Percentiles rank a stretch among this genome's conserved stretches.
Evolutionary conservation across 1,284 basidiomycete species (phyloP).

Genomic region (Ganoderma lingzhi): DNA sequence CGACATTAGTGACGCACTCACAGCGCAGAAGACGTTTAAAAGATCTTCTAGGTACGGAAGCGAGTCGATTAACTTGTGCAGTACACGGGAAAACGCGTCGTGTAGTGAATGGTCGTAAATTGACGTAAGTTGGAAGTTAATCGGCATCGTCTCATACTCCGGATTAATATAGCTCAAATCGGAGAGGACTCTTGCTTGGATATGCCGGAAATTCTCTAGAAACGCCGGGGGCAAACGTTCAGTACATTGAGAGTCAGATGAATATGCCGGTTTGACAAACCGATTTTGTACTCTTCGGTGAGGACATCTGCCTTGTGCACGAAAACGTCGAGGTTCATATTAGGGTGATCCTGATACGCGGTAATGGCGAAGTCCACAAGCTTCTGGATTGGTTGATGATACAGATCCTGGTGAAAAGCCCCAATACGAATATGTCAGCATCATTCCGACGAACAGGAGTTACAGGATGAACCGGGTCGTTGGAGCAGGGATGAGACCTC

Average conservation of each 20-base stretch:
- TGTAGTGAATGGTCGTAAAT: slow-evolving; percentile 91
- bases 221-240: slow-evolving; percentile 1
- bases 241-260: not conserved
- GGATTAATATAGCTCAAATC: slow-evolving; percentile 78
- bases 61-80: slow-evolving; percentile 78
- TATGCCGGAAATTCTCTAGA: slow-evolving; percentile 87
- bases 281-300: slow-evolving; percentile 92
- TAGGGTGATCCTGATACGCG: slow-evolving; percentile 75
- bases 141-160: slow-evolving; percentile 73
- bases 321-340: slow-evolving; percentile 90
- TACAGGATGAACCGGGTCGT: not conserved
- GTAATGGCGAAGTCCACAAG: slow-evolving; percentile 81
- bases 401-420: slow-evolving; percentile 59
- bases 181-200: slow-evolving; percentile 86
- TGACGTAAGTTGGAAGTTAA: slow-evolving; percentile 89
- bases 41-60: slow-evolving; percentile 81
- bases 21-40: slow-evolving; percentile 83
- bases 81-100: slow-evolving; percentile 86
- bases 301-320: slow-evolving; percentile 96
- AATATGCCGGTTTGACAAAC: slow-evolving; percentile 50
- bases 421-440: not conserved
- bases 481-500: not conserved
- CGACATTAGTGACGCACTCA: slow-evolving; percentile 38
- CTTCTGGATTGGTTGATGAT: slow-evolving; percentile 80
- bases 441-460: not conserved